phyloP scores from a whole-genome alignment of 345 rosid species.

The Lumnitzera littorea region DNA sequence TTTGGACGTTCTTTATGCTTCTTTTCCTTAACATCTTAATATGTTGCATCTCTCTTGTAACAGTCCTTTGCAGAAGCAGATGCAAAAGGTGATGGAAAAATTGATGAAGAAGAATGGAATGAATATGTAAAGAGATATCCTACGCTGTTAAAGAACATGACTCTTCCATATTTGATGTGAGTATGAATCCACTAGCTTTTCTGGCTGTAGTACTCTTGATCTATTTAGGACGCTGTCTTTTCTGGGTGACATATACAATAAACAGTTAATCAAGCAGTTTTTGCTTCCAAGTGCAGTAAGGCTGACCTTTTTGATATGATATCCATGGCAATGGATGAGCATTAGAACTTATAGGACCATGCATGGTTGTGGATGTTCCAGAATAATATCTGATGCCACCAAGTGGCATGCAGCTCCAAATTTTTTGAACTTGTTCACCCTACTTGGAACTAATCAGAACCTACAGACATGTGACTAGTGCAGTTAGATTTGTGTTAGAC shows the following conservation, averaged over 20 bases:
- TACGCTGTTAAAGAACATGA: slow-evolving; percentile 27
- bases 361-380: neutral
- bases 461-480: too few relatives aligned
- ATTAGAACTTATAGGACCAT: too few relatives aligned
- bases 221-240: neutral
- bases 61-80: slow-evolving; percentile 25
- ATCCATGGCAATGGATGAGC: too few relatives aligned
- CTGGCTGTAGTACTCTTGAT: neutral
- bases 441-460: too few relatives aligned
- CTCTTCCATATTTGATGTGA: slow-evolving; percentile 24
- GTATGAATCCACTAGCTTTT: neutral
- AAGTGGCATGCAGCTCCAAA: neutral
- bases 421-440: neutral
- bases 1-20: neutral
- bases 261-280: too few relatives aligned
- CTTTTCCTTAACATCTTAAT: neutral
- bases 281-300: too few relatives aligned
- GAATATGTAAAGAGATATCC: slow-evolving; percentile 22
- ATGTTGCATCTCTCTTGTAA: neutral
- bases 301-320: too few relatives aligned
- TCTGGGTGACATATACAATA: too few relatives aligned
- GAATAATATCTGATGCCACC: neutral
- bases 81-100: slow-evolving; percentile 21
- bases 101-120: slow-evolving; percentile 27
- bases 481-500: too few relatives aligned